Conservation (phyloP, 2,329 filamentous ascomycete species). For the Arthrobotrys musiformis region DNA sequence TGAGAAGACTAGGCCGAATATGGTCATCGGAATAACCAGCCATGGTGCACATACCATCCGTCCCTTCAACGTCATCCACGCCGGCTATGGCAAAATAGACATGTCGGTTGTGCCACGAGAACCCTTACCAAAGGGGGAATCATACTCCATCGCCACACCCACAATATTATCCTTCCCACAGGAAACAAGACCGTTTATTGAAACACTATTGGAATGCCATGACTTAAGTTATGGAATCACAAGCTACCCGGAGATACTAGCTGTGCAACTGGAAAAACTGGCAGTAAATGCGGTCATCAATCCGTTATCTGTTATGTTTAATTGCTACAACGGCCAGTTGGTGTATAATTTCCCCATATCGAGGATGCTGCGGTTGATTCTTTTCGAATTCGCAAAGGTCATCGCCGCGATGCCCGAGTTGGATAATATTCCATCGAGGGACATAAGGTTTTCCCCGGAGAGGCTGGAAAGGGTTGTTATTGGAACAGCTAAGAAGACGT, state of each 20-base stretch:
- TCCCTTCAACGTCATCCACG: constrained; percentile 69
- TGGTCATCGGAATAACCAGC: constrained; percentile 76
- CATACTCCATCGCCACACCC: constrained; percentile 21
- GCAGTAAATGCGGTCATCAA: constrained; percentile 81
- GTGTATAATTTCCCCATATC: constrained; percentile 74
- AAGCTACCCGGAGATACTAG: constrained; percentile 56
- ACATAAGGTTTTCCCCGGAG: constrained; percentile 57
- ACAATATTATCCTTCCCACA: constrained; percentile 4
- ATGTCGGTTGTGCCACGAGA: constrained; percentile 67
- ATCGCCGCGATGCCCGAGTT: constrained; percentile 80
- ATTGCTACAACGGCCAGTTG: constrained; percentile 78
- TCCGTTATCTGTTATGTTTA: constrained; percentile 80
- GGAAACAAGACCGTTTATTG: constrained; percentile 21
- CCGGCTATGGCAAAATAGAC: constrained; percentile 70
- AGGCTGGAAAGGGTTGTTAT: constrained; percentile 67
- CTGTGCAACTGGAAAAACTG: constrained; percentile 77
- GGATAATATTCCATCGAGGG: constrained; percentile 68
- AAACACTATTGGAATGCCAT: constrained; percentile 31
- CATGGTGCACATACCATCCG: constrained; percentile 68
- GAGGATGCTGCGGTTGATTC: constrained; percentile 74
- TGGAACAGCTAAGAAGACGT: constrained; percentile 55
- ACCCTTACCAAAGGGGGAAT: constrained; percentile 41
- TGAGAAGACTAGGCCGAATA: constrained; percentile 74
- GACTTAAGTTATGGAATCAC: constrained; percentile 38
- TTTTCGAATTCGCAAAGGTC: constrained; percentile 79